Evolutionary conservation across 768 basidiomycete genomes (phyloP), one percentile per base, ranked within the genome.

Genomic region (Pleurotus tuber-regium): DNA sequence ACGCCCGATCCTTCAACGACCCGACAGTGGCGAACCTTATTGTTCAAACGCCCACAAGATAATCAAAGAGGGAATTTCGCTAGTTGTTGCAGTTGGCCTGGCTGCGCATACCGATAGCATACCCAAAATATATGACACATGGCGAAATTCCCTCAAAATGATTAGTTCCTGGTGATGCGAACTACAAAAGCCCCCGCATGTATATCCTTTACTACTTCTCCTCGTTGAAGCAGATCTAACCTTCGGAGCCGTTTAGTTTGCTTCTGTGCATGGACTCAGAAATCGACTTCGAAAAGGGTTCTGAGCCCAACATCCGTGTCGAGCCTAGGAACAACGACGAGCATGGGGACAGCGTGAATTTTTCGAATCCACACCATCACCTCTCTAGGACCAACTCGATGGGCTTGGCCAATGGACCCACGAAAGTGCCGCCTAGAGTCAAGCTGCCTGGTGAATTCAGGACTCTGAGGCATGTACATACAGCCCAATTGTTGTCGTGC

Each of bases 391-490:
- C n/a, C n/a, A n/a, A 54, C 47, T 54, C 53, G 7, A 19, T 53
- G 7, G 39, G 52, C 29, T 9, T 56, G 26, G 19, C 38, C 24
- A 47, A 23, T 24, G 38, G 51, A 18, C 54, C 43, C n/a, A 24
- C 50, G 21, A 56, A 42, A 18, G 43, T 58, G 10, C 42, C 50
- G 30, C 61, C 62, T 4, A 50, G 58, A 18, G 59, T 49, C 3
- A 59, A 55, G 38, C 51, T 64, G 4, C 57, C 63, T 2, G 59
- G 56, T 0, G 63, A 64, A 11, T 64, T 64, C 54, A 52, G 60
- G 26, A 63, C 63, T 24, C 43, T 64, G 12, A 63, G 61, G 63
- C 59, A 14, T 24, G 51, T 28, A 12, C 39, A 8, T 31, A 21
- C 21, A 35, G 33, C 4, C 23, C 26, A 19, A 48, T 19, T 6